Conservation (phyloP, 805 yeast genomes). For the Tetrapisispora phaffii region DNA sequence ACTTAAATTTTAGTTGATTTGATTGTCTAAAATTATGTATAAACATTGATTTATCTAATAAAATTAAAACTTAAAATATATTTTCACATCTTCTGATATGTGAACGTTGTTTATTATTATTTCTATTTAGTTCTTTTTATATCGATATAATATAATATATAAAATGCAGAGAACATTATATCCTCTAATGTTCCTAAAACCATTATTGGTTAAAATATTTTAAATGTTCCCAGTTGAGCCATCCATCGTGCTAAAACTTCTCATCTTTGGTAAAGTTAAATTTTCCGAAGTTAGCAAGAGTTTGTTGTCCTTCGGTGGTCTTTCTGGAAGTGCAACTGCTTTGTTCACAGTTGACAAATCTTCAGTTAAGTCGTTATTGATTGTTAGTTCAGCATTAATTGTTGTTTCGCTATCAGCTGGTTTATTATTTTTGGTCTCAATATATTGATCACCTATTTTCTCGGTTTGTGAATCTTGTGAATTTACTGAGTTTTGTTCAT, state of each 20-base stretch:
- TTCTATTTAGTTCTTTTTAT: not conserved
- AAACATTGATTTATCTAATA: not conserved
- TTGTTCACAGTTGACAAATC: not conserved
- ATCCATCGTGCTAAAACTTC: slow-evolving; percentile 22
- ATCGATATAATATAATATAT: not conserved
- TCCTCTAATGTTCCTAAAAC: not conserved
- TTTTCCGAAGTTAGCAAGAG: not conserved
- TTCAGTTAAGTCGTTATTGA: not conserved
- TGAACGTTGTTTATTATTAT: not conserved
- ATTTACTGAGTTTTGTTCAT: not conserved
- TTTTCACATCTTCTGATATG: too few species aligned
- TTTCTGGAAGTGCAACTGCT: not conserved
- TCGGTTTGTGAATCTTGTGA: too few species aligned
- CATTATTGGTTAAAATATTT: not conserved
- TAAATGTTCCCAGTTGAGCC: slow-evolving; percentile 16
- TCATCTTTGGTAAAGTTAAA: slow-evolving; percentile 18
- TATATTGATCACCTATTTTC: too few species aligned
- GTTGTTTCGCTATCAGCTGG: slow-evolving; percentile 5
- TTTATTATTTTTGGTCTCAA: slow-evolving; percentile 8
- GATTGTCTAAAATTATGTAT: not conserved
- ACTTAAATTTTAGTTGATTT: not conserved
- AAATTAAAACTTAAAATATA: too few species aligned
- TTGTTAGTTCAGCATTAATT: not conserved
- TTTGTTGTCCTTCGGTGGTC: not conserved
- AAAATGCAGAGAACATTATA: not conserved